A percentile compares a stretch with the other conserved stretches of the same genome.
phyloP scores from a whole-genome alignment of 345 rosid genomes.

The Eucalyptus virginea region DNA sequence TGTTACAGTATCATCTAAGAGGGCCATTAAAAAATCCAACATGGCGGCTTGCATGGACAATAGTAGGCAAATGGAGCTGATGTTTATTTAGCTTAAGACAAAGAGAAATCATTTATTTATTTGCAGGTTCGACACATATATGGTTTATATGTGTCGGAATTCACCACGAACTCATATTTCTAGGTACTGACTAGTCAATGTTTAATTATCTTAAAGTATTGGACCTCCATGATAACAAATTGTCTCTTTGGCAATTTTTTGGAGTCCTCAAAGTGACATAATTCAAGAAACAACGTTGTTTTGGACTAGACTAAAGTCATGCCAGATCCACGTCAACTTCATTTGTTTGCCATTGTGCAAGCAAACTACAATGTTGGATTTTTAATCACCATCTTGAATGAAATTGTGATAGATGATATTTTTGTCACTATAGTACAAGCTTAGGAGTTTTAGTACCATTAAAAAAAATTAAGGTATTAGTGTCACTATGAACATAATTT shows the following conservation, averaged over 20 bases:
- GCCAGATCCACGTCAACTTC: rapidly evolving
- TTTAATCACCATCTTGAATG: rapidly evolving
- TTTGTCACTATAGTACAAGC: not conserved
- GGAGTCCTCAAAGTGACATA: not conserved
- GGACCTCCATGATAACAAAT: not conserved
- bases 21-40: not conserved
- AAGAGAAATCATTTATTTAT: not conserved
- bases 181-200: rapidly evolving
- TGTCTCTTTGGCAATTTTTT: not conserved
- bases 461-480: not conserved
- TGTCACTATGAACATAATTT: not conserved
- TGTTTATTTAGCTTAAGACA: not conserved
- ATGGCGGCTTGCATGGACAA: not conserved
- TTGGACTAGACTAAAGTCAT: rapidly evolving
- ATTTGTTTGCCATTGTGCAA: rapidly evolving
- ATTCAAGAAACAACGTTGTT: not conserved
- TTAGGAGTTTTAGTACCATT: not conserved
- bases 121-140: not conserved
- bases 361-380: not conserved
- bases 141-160: not conserved
- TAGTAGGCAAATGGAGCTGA: not conserved
- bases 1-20: not conserved
- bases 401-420: not conserved
- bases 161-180: not conserved
- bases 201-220: not conserved